Evolutionary conservation across 441 rosid genomes (phyloP), one percentile per base, ranked within the genome.

Genomic region (Arabidopsis hybrid): DNA sequence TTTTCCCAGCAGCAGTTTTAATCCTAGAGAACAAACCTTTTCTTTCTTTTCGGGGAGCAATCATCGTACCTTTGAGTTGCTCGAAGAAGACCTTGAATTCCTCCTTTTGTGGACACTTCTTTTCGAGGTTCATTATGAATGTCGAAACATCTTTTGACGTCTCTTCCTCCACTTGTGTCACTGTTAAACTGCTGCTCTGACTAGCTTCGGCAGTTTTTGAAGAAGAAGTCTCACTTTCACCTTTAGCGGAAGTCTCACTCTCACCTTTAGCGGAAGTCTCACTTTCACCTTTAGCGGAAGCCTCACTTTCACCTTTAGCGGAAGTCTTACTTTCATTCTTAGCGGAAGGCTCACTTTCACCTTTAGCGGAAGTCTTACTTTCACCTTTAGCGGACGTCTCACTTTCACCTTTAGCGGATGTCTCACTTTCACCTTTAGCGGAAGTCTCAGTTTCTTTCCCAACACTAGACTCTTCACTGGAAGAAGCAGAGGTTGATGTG

Each of bases 51-150:
- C 32, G 2, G 10, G 70, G 49, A 8, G 35, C 32, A 14, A 42
- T 49, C 75, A 70, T 64, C 49, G 61, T 51, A 32, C 18, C 34
- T 45, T 72, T 72, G 7, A 72, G 69, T 53, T 72, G 56, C 63
- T 62, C 76, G 45, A 72, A 72, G 55, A 72, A 72, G 2, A 16
- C 8, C 18, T 62, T 72, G 38, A 6, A 72, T 18, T 72, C 76
- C n/a, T 70, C 80, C 16, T 70, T 76, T 2, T 13, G 59, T 1
- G 80, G 75, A 57, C 80, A 70, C 67, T 76, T 70, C 62, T 76
- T 70, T 39, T 76, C 79, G 16, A 68, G 59, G 68, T 53, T 68
- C 72, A 68, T 60, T 45, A 75, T 8, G 70, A 75, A 75, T 49
- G 32, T 6, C 56, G 65, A 49, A 0, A 70, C 47, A 18, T 70